Evolutionary conservation across 1,139 yeast genomes (phyloP).

Genomic region (Hansenula sp.): DNA sequence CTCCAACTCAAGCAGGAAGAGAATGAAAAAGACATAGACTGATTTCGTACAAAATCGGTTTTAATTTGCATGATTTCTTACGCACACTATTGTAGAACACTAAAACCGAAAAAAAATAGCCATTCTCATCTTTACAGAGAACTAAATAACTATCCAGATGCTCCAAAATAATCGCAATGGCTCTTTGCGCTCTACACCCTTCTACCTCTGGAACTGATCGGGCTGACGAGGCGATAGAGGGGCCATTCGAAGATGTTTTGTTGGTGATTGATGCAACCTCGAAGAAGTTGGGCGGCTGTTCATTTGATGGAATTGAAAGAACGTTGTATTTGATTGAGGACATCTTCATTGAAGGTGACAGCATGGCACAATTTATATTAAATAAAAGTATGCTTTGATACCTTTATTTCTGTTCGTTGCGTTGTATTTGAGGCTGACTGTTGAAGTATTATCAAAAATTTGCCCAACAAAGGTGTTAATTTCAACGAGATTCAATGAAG

Average conservation of each 20-base stretch:
- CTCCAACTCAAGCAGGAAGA: slow-evolving; percentile 27
- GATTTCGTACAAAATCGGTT: too few relatives aligned
- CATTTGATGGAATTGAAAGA: background rate
- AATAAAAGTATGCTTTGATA: background rate
- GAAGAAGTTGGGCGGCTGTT: slow-evolving; percentile 2
- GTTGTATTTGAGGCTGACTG: background rate
- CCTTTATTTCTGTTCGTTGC: background rate
- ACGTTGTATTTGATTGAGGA: background rate
- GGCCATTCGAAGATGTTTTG: background rate
- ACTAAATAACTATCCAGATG: too few relatives aligned
- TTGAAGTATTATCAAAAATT: background rate
- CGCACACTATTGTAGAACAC: too few relatives aligned
- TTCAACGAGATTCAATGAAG: slow-evolving; percentile 4
- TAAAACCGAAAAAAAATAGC: too few relatives aligned
- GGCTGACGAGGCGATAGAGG: too few relatives aligned
- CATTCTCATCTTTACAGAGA: too few relatives aligned
- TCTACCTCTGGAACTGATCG: too few relatives aligned
- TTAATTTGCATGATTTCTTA: too few relatives aligned
- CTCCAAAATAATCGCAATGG: too few relatives aligned
- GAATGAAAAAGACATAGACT: background rate
- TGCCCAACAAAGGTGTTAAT: slow-evolving; percentile 4
- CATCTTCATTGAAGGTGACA: background rate
- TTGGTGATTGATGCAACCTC: background rate
- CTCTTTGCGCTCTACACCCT: too few relatives aligned
- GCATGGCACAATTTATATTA: background rate